Evolutionary conservation across 2,329 filamentous ascomycete species (phyloP).

Genomic region (Macrophomina tecta): DNA sequence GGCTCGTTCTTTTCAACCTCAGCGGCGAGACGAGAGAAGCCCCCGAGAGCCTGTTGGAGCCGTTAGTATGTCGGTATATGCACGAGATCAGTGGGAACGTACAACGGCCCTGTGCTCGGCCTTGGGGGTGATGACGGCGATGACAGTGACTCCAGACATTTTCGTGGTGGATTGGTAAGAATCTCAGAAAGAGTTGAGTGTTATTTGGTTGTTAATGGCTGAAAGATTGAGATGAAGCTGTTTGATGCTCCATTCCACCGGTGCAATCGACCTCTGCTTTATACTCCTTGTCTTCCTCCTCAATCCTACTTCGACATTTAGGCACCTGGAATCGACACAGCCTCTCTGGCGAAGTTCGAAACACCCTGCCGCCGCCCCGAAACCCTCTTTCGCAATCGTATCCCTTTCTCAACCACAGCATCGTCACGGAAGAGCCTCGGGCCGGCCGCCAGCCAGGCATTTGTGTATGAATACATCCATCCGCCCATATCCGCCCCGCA

Average conservation of each 20-base stretch:
- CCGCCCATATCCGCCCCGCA: background rate
- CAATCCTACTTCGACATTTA: background rate
- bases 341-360: background rate
- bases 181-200: background rate
- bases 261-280: background rate
- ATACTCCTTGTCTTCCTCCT: background rate
- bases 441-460: background rate
- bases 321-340: background rate
- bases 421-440: background rate
- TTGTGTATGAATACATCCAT: background rate
- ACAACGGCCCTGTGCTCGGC: constrained; percentile 6
- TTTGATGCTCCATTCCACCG: background rate
- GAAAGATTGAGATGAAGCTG: background rate
- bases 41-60: background rate
- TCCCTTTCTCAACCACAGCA: background rate
- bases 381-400: background rate
- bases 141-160: constrained; percentile 7
- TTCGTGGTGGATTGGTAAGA: background rate
- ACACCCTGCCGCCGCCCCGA: background rate
- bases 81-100: background rate
- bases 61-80: background rate
- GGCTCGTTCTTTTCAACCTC: constrained; percentile 7
- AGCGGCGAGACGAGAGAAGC: background rate
- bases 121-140: constrained; percentile 5
- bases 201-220: background rate